A percentile compares a stretch with the other conserved stretches of the same genome.
phyloP scores from a whole-genome alignment of 345 rosid genomes.

The Murraya paniculata region DNA sequence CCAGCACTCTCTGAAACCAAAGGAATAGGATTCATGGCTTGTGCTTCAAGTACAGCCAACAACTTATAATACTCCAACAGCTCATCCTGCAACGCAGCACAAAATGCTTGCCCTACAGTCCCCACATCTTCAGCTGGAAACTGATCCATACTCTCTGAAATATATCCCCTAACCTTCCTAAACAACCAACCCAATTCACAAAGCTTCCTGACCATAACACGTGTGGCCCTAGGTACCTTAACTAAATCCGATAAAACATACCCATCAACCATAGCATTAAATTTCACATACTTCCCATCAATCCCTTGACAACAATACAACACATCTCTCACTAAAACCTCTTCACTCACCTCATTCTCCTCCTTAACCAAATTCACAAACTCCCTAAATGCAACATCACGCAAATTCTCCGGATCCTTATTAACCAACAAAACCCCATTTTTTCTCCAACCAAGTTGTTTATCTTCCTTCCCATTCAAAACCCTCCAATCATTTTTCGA shows the following conservation, averaged over 20 bases:
- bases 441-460: constrained; percentile 41
- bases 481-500: constrained; percentile 29
- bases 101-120: constrained; percentile 92
- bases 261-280: constrained; percentile 60
- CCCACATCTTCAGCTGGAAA: constrained; percentile 86
- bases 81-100: constrained; percentile 94
- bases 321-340: constrained; percentile 84
- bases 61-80: constrained; percentile 82
- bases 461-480: constrained; percentile 26
- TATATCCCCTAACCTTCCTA: constrained; percentile 77
- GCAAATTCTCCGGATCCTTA: constrained; percentile 75
- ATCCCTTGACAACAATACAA: constrained; percentile 91
- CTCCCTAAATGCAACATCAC: constrained; percentile 78
- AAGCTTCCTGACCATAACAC: constrained; percentile 71
- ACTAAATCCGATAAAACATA: constrained; percentile 54
- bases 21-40: constrained; percentile 91
- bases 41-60: constrained; percentile 84
- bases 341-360: constrained; percentile 90
- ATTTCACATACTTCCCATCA: constrained; percentile 85
- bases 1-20: constrained; percentile 66
- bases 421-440: constrained; percentile 75
- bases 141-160: constrained; percentile 71
- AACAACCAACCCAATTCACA: constrained; percentile 97
- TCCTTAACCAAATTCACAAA: constrained; percentile 63
- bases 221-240: constrained; percentile 69